Evolutionary conservation across 1,284 basidiomycete species (phyloP), one percentile per base, ranked within the genome.

Genomic region (Fereydounia khargensis): DNA sequence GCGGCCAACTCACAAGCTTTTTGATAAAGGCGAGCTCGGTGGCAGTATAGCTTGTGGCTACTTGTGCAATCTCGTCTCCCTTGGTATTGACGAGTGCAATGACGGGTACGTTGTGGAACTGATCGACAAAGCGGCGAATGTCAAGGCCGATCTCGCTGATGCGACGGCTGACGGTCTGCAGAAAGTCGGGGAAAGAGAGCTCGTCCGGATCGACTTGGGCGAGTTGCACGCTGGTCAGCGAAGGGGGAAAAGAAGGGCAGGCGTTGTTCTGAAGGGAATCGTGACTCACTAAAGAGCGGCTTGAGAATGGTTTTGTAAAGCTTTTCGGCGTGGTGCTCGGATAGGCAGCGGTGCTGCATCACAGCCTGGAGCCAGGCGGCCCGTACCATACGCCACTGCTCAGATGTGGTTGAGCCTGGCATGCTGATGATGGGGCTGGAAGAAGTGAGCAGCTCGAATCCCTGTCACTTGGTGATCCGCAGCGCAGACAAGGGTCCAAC

Each of bases 81-180:
- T 66, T 68, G 21, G 70, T 56, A 23, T 73, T 73, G 33, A 68
- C 61, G 9, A 71, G 49, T 4, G 65, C 63, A 9, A 69, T 33
- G 18, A 58, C 37, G 3, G 47, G 24, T 13, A 36, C 30, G 13
- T 50, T 56, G 5, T 43, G 39, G 6, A 18, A 27, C 42, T 70
- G 57, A 31, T 70, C 67, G 40, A 51, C 42, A 18, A 59, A 54
- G 17, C 25, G 42, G 11, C 70, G 57, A 8, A 71, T 25, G 21
- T 73, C 70, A 22, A 71, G 48, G 30, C 64, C 62, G 19, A 71
- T n/a, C n/a, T n/a, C n/a, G n/a, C n/a, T n/a, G n/a, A n/a, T n/a
- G n/a, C n/a, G n/a, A n/a, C n/a, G n/a, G n/a, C n/a, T n/a, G n/a
- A n/a, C n/a, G n/a, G n/a, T n/a, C n/a, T n/a, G n/a, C n/a, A n/a